Percentiles rank a stretch among this genome's conserved stretches.
Conservation (phyloP, 2,329 filamentous ascomycete genomes). For the Nemania diffusa region DNA sequence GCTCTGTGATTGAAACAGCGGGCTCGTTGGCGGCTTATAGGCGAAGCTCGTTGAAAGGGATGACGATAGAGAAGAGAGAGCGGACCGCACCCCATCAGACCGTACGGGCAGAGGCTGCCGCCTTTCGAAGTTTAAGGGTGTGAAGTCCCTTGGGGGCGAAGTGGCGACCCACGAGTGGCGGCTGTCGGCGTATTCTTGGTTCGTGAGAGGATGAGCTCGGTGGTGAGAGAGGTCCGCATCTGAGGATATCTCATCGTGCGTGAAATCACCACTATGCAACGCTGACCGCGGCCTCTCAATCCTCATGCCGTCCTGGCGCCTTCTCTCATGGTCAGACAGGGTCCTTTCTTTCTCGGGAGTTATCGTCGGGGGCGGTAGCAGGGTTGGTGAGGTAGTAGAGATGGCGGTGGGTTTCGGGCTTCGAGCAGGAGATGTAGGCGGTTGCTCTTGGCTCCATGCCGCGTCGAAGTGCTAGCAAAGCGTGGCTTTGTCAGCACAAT, state of each 20-base stretch:
- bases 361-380: conserved; percentile 60
- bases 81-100: conserved; percentile 54
- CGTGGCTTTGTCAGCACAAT: conserved; percentile 31
- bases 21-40: conserved; percentile 90
- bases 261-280: conserved; percentile 75
- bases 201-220: conserved; percentile 36
- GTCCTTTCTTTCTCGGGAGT: conserved; percentile 57
- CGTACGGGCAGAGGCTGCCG: conserved; percentile 48
- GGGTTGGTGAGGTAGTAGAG: conserved; percentile 51
- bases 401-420: conserved; percentile 51
- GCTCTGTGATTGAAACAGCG: conserved; percentile 87
- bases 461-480: conserved; percentile 48
- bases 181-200: conserved; percentile 27
- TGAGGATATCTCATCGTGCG: conserved; percentile 53
- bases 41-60: conserved; percentile 83
- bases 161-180: conserved; percentile 61
- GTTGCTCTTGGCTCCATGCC: conserved; percentile 50
- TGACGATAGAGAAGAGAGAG: conserved; percentile 72
- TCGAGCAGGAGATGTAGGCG: conserved; percentile 51
- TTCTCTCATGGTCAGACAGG: conserved; percentile 54
- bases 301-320: conserved; percentile 65
- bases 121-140: conserved; percentile 57
- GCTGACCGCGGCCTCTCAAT: conserved; percentile 87
- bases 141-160: conserved; percentile 65
- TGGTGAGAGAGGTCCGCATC: conserved; percentile 40